Conservation (phyloP, 2,329 filamentous ascomycete species). For the Blumeria graminis region DNA sequence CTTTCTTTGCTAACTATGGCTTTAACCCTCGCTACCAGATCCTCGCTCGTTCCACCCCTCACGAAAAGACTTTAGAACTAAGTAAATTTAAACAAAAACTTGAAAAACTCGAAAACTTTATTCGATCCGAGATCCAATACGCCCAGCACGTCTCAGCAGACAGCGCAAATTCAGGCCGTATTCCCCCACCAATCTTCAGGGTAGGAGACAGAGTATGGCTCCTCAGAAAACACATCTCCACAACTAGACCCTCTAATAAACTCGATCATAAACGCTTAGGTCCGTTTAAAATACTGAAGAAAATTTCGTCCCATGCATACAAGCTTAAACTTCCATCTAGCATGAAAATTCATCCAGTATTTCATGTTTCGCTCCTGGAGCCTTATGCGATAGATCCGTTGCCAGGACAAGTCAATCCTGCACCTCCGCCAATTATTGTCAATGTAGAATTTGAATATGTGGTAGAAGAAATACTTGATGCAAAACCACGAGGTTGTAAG, state of each 20-base stretch:
- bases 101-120: background rate
- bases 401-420: background rate
- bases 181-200: background rate
- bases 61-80: background rate
- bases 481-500: background rate
- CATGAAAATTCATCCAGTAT: conserved; percentile 2
- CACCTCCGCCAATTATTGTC: background rate
- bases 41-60: background rate
- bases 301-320: background rate
- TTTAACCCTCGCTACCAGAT: background rate
- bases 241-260: conserved; percentile 1
- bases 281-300: conserved; percentile 2
- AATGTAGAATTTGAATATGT: background rate
- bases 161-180: background rate
- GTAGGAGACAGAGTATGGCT: conserved; percentile 1
- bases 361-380: conserved; percentile 3
- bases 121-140: background rate
- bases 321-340: background rate
- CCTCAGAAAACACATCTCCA: conserved; percentile 1
- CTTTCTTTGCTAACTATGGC: background rate
- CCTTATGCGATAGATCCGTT: background rate
- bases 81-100: background rate
- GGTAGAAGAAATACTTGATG: background rate
- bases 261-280: conserved; percentile 2
- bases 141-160: background rate